These are phyloP conservation scores for Botrytis fragariae DNA, from an alignment of 2,329 filamentous ascomycete genomes.

Conservation along the genomic window DNA sequence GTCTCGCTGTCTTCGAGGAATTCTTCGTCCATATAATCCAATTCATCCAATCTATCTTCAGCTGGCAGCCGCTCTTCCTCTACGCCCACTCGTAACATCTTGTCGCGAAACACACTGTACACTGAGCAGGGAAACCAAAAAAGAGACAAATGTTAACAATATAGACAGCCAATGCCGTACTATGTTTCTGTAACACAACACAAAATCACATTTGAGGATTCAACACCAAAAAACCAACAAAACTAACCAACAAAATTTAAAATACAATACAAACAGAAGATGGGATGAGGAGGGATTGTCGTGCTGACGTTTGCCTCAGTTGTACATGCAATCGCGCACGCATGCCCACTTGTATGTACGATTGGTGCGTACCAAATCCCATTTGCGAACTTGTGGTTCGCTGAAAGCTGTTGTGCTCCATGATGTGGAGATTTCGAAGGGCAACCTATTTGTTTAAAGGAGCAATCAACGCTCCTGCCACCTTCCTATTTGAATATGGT, in stretches of 20 bases:
- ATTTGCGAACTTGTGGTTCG: conserved; percentile 7
- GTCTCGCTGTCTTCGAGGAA: neutral
- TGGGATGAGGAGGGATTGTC: neutral
- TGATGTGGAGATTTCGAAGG: neutral
- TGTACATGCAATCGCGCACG: neutral
- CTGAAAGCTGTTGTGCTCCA: conserved; percentile 2
- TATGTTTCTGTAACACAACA: neutral
- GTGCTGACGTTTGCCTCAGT: conserved; percentile 1
- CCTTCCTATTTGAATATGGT: conserved; percentile 2
- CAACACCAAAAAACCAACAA: neutral
- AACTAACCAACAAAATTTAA: neutral
- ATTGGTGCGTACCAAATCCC: neutral
- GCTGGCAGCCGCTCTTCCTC: neutral
- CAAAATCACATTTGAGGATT: neutral
- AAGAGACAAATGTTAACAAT: neutral
- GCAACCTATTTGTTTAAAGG: conserved; percentile 4
- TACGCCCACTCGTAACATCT: neutral
- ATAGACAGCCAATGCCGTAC: neutral
- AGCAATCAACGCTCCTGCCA: neutral
- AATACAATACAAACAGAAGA: neutral
- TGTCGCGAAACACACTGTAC: neutral
- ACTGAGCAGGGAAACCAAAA: neutral
- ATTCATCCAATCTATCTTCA: neutral
- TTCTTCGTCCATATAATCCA: conserved; percentile 9
- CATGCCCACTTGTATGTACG: conserved; percentile 8